These are phyloP conservation scores for Fistulinella prunicolor DNA, from an alignment of 768 basidiomycete species.

Conservation along the genomic window DNA sequence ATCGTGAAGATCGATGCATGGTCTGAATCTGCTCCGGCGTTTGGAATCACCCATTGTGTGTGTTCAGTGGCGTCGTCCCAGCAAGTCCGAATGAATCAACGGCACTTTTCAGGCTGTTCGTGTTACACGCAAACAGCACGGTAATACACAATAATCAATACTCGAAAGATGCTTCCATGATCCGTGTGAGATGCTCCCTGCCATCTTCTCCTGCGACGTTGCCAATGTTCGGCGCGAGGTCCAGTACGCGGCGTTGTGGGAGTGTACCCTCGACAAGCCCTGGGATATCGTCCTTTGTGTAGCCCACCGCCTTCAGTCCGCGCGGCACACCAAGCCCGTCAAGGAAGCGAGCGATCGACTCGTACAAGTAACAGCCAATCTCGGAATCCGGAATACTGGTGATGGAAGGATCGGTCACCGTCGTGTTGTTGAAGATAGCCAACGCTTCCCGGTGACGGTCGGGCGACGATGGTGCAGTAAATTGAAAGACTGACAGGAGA, in stretches of 20 bases:
- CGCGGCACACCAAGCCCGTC: conserved; percentile 82
- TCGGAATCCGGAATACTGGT: conserved; percentile 73
- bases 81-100: not conserved
- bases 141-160: conserved; percentile 43
- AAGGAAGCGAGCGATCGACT: conserved; percentile 86
- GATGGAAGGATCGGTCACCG: conserved; percentile 65
- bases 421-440: conserved; percentile 73
- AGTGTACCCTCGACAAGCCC: conserved; percentile 87
- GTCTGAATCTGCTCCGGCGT: conserved; percentile 62
- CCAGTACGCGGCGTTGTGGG: conserved; percentile 88
- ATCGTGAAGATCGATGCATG: conserved; percentile 95
- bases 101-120: not conserved
- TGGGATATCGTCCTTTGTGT: conserved; percentile 60
- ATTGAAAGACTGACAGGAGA: conserved; percentile 70
- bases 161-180: conserved; percentile 76
- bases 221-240: conserved; percentile 89
- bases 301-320: conserved; percentile 80
- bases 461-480: conserved; percentile 92
- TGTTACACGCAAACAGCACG: conserved; percentile 8
- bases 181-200: conserved; percentile 72
- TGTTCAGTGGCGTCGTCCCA: not conserved
- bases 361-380: conserved; percentile 74
- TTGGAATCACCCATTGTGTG: conserved; percentile 20
- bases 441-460: conserved; percentile 87
- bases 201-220: conserved; percentile 82